phyloP scores from a whole-genome alignment of 2,329 filamentous ascomycete genomes.

The Penicillium oxalicum region DNA sequence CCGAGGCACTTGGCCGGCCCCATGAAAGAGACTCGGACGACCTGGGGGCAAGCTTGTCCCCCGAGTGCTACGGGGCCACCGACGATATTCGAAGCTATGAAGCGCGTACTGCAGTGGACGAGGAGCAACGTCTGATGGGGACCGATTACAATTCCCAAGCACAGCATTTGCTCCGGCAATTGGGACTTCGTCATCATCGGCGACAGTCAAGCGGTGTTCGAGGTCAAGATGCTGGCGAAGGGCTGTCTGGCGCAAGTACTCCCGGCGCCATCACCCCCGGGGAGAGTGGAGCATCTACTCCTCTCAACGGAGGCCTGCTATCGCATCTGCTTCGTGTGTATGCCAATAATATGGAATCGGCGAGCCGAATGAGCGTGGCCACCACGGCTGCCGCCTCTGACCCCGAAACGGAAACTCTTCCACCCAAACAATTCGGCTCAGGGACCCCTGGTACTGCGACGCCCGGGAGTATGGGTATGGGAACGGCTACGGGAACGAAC shows the following conservation, averaged over 20 bases:
- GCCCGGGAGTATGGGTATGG: neutral
- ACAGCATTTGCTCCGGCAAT: constrained; percentile 14
- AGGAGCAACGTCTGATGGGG: constrained; percentile 10
- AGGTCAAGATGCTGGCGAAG: constrained; percentile 3
- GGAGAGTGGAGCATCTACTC: constrained; percentile 10
- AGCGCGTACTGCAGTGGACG: constrained; percentile 17
- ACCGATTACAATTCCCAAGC: constrained; percentile 18
- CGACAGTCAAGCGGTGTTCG: neutral
- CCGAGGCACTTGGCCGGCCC: constrained; percentile 19
- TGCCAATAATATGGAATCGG: constrained; percentile 42
- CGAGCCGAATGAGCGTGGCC: constrained; percentile 19
- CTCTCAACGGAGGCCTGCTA: constrained; percentile 51
- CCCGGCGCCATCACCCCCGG: constrained; percentile 13
- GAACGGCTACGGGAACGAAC: neutral
- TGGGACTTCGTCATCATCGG: constrained; percentile 10
- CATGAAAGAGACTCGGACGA: constrained; percentile 20
- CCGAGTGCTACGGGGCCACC: constrained; percentile 20
- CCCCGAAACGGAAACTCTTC: constrained; percentile 14
- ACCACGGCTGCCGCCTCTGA: constrained; percentile 14
- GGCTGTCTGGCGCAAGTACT: constrained; percentile 17
- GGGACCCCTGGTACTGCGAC: constrained; percentile 3
- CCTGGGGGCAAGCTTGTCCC: constrained; percentile 14
- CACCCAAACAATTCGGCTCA: constrained; percentile 7
- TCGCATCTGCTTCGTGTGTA: constrained; percentile 65
- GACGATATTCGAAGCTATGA: constrained; percentile 18